These are phyloP conservation scores for Nowakowskiella sp. DNA, from an alignment of 192 early-diverging fungal genomes.

Conservation along the genomic window DNA sequence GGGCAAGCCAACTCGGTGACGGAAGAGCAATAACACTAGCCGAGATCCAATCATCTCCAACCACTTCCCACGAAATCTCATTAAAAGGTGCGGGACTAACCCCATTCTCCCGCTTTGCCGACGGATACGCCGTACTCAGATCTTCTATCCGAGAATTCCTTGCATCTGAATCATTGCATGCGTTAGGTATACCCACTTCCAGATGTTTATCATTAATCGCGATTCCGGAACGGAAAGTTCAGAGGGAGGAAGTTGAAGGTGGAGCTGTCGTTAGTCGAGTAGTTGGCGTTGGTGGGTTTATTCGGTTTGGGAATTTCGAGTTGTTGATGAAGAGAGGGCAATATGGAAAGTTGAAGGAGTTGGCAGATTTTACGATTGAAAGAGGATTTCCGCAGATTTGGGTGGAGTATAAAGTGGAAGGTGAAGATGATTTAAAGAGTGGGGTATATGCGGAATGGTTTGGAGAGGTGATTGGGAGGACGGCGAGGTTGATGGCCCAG, in stretches of 20 bases:
- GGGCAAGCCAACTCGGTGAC: slow-evolving; percentile 65
- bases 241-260: slow-evolving; percentile 61
- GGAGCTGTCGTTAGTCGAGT: slow-evolving; percentile 71
- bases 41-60: slow-evolving; percentile 24
- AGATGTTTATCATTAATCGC: slow-evolving; percentile 66
- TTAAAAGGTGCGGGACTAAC: slow-evolving; percentile 51
- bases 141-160: slow-evolving; percentile 84
- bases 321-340: slow-evolving; percentile 65
- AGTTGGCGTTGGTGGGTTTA: slow-evolving; percentile 59
- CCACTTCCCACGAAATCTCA: neutral
- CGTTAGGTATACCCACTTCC: slow-evolving; percentile 66
- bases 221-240: slow-evolving; percentile 45
- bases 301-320: slow-evolving; percentile 86
- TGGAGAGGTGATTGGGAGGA: slow-evolving; percentile 44
- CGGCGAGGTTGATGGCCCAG: slow-evolving; percentile 63
- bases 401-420: slow-evolving; percentile 17
- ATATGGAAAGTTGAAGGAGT: slow-evolving; percentile 29
- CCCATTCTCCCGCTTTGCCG: slow-evolving; percentile 71
- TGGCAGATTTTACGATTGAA: slow-evolving; percentile 68
- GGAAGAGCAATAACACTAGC: slow-evolving; percentile 77
- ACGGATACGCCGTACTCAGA: slow-evolving; percentile 80
- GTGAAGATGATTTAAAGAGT: slow-evolving; percentile 4
- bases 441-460: slow-evolving; percentile 51
- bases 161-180: slow-evolving; percentile 61
- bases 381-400: slow-evolving; percentile 43